Evolutionary conservation across 2,329 filamentous ascomycete species (phyloP).

Genomic region (Aureobasidium zeae): DNA sequence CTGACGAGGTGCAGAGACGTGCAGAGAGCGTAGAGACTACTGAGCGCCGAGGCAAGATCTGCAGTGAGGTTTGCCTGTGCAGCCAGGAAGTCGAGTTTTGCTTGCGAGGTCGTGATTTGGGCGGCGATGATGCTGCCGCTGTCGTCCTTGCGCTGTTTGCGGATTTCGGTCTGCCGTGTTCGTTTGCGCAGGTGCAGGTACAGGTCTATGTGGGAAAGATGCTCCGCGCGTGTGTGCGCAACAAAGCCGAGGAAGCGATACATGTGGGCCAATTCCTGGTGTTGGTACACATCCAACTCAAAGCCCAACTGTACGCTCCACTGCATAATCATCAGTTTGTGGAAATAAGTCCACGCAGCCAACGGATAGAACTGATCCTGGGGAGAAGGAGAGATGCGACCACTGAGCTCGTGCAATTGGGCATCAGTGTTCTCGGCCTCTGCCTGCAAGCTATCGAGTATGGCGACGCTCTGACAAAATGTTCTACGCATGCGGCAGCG

Average conservation of each 20-base stretch:
- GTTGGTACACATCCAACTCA: constrained; percentile 81
- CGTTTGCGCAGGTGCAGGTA: constrained; percentile 46
- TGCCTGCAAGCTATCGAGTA: constrained; percentile 75
- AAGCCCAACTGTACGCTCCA: constrained; percentile 87
- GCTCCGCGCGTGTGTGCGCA: constrained; percentile 16
- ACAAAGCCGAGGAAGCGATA: constrained; percentile 42
- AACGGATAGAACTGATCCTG: constrained; percentile 50
- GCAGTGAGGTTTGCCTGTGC: constrained; percentile 19
- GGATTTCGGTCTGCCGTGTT: constrained; percentile 21
- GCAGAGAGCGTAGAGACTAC: constrained; percentile 54
- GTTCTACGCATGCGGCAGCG: constrained; percentile 79
- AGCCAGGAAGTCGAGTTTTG: constrained; percentile 24
- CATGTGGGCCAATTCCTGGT: constrained; percentile 76
- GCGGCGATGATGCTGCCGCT: constrained; percentile 23
- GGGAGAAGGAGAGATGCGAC: background rate
- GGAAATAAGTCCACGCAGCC: constrained; percentile 80
- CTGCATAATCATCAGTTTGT: constrained; percentile 83
- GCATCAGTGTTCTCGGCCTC: constrained; percentile 69
- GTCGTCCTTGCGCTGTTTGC: no score
- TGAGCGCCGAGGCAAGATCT: background rate
- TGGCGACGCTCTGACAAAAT: constrained; percentile 71
- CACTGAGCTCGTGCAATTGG: constrained; percentile 1
- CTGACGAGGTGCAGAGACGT: constrained; percentile 47
- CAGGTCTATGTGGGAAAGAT: constrained; percentile 59
- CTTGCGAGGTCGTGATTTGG: constrained; percentile 17